These are phyloP conservation scores for Trametes sp. DNA, from an alignment of 1,284 basidiomycete species.

Conservation along the genomic window DNA sequence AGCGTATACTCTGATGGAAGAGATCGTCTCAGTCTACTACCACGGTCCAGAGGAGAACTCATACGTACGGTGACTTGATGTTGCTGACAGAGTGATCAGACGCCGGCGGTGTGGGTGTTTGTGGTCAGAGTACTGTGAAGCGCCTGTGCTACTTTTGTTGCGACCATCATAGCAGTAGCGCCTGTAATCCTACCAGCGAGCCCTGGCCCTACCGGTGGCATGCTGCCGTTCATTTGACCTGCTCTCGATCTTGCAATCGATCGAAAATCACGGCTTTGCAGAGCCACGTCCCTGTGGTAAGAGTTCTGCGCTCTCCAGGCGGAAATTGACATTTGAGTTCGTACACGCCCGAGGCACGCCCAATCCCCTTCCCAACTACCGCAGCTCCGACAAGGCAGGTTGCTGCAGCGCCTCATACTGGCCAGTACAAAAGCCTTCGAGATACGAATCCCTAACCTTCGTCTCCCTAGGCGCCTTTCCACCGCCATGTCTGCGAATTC, in stretches of 20 bases:
- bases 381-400: neutral
- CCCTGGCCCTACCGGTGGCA: no score
- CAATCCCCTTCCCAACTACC: neutral
- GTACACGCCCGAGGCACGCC: neutral
- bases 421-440: neutral
- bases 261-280: no score
- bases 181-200: no score
- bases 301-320: neutral
- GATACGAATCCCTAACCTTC: neutral
- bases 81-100: neutral
- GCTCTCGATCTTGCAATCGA: no score
- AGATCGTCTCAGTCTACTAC: no score
- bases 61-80: neutral
- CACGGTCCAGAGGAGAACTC: no score
- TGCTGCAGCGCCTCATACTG: neutral
- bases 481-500: no score
- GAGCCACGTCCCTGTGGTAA: no score
- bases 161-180: no score
- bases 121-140: neutral
- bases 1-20: neutral
- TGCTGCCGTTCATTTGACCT: no score
- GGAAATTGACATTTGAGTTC: neutral
- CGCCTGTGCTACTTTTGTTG: neutral
- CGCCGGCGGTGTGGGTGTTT: conserved; percentile 6
- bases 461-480: neutral